Evolutionary conservation across 2,329 filamentous ascomycete species (phyloP).

Genomic region (Monilinia polystroma): DNA sequence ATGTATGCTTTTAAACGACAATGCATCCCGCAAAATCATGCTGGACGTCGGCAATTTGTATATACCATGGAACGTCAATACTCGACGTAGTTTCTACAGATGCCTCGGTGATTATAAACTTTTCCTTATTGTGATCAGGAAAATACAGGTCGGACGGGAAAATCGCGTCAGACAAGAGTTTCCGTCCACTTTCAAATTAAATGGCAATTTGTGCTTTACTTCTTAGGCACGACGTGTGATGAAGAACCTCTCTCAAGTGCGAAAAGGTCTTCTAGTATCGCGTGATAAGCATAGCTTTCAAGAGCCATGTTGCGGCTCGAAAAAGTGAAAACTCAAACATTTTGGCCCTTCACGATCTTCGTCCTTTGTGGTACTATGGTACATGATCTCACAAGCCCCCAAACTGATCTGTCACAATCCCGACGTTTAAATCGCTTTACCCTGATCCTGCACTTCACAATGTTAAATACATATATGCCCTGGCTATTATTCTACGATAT

Average conservation of each 20-base stretch:
- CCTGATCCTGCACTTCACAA: not conserved
- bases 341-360: not conserved
- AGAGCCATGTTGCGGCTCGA: not conserved
- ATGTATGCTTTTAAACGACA: not conserved
- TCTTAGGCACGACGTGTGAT: not conserved
- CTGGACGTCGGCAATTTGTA: not conserved
- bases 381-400: not conserved
- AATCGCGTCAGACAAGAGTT: not conserved
- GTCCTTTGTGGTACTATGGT: not conserved
- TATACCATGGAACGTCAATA: not conserved
- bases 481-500: not conserved
- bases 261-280: not conserved
- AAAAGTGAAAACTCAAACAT: not conserved
- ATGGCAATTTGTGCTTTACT: not conserved
- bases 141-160: not conserved
- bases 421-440: not conserved
- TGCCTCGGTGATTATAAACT: not conserved
- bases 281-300: not conserved
- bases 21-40: not conserved
- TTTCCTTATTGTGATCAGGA: not conserved
- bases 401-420: conserved; percentile 5
- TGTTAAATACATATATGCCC: not conserved
- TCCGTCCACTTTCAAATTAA: not conserved
- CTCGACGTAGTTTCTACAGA: not conserved
- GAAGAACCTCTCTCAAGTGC: not conserved